phyloP scores from a whole-genome alignment of 306 rosid genomes.

The Macrotyloma uniflorum region DNA sequence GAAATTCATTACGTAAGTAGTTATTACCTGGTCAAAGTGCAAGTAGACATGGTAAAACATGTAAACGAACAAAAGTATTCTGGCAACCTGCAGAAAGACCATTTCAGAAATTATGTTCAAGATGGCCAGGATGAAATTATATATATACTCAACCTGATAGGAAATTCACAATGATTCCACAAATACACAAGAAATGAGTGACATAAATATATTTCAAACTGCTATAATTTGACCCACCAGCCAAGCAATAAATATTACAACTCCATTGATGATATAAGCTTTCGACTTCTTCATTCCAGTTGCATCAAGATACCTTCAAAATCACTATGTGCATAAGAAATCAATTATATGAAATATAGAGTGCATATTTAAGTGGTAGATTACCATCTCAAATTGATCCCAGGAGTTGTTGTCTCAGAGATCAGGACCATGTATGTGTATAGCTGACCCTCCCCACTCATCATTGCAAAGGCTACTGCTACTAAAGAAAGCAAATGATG shows the following conservation, averaged over 20 bases:
- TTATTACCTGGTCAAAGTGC: constrained; percentile 84
- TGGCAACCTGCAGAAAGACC: constrained; percentile 75
- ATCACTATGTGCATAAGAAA: constrained; percentile 26
- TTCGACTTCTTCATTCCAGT: constrained; percentile 87
- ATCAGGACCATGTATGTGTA: constrained; percentile 92
- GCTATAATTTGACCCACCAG: constrained; percentile 62
- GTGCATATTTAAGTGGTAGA: constrained; percentile 16
- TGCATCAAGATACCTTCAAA: constrained; percentile 90
- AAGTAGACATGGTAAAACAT: constrained; percentile 86
- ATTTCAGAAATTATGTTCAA: constrained; percentile 31
- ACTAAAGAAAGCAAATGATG: constrained; percentile 82
- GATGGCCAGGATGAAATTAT: constrained; percentile 1
- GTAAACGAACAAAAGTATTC: constrained; percentile 79
- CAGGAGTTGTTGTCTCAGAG: constrained; percentile 97
- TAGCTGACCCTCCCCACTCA: constrained; percentile 90
- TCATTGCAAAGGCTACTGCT: constrained; percentile 84
- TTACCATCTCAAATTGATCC: constrained; percentile 98
- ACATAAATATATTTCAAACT: constrained; percentile 21
- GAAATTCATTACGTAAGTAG: constrained; percentile 17
- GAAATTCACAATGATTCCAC: neutral
- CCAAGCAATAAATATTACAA: constrained; percentile 92
- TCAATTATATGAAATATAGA: neutral
- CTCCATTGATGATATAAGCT: constrained; percentile 86
- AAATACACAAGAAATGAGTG: neutral
- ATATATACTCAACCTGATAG: neutral